Evolutionary conservation across 1,284 basidiomycete species (phyloP).

Genomic region (Austroboletus rostrupii): DNA sequence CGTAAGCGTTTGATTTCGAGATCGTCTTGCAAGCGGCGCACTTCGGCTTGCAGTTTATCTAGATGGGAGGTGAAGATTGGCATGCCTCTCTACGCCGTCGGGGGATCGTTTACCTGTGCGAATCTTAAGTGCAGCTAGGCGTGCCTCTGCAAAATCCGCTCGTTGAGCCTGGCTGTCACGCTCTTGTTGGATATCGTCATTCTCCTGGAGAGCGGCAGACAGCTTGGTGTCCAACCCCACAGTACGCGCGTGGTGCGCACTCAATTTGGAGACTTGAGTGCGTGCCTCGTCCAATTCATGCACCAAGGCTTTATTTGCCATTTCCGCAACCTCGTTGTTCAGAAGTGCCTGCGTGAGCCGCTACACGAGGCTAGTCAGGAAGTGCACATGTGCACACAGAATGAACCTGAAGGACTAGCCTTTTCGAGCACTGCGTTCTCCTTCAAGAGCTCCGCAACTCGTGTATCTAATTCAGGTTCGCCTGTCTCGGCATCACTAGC

Average conservation of each 20-base stretch:
- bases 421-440: slow-evolving; percentile 67
- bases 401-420: slow-evolving; percentile 37
- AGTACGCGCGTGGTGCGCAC: slow-evolving; percentile 64
- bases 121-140: slow-evolving; percentile 59
- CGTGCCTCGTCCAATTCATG: slow-evolving; percentile 79
- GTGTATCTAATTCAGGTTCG: slow-evolving; percentile 26
- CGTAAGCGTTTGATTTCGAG: slow-evolving; percentile 65
- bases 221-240: slow-evolving; percentile 68
- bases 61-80: slow-evolving; percentile 7
- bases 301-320: slow-evolving; percentile 70
- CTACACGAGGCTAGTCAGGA: slow-evolving; percentile 36
- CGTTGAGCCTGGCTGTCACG: slow-evolving; percentile 70
- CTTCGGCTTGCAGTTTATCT: slow-evolving; percentile 75
- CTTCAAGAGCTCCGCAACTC: slow-evolving; percentile 44
- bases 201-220: slow-evolving; percentile 60
- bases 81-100: neutral
- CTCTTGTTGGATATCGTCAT: slow-evolving; percentile 85
- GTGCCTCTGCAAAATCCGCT: slow-evolving; percentile 66
- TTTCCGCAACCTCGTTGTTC: slow-evolving; percentile 80
- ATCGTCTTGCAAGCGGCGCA: slow-evolving; percentile 58
- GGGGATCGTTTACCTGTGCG: slow-evolving; percentile 48
- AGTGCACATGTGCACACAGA: neutral
- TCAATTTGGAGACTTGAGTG: slow-evolving; percentile 63
- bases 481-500: slow-evolving; percentile 14
- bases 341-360: slow-evolving; percentile 77